A percentile compares a stretch with the other conserved stretches of the same genome.
These are phyloP conservation scores for Nepenthes alata DNA, from an alignment of 179 eudicot genomes.

Conservation along the genomic window DNA sequence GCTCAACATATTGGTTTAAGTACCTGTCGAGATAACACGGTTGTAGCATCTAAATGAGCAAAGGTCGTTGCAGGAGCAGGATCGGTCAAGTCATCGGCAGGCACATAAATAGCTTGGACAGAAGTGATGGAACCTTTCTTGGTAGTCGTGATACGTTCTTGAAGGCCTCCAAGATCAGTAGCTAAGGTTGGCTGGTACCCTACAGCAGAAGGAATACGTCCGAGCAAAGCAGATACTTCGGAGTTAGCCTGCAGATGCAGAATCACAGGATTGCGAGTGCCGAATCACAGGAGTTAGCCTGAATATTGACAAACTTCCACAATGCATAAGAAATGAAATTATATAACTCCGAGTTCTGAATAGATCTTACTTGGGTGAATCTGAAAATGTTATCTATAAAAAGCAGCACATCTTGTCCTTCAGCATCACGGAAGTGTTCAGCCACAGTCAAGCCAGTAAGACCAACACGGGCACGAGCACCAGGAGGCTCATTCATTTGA, in stretches of 20 bases:
- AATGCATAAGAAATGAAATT: neutral
- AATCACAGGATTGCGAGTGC: neutral
- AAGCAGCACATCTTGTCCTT: constrained; percentile 95
- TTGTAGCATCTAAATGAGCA: constrained; percentile 99
- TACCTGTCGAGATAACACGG: constrained; percentile 93
- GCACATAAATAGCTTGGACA: constrained; percentile 97
- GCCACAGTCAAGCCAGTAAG: constrained; percentile 97
- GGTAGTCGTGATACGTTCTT: constrained; percentile 95
- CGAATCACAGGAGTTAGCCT: neutral
- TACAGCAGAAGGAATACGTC: constrained; percentile 98
- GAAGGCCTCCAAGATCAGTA: constrained; percentile 99
- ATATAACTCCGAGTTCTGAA: neutral
- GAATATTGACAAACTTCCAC: neutral
- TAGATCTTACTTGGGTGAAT: constrained; percentile 64
- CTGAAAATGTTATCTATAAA: constrained; percentile 97
- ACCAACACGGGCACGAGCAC: constrained; percentile 99
- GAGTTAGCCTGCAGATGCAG: constrained; percentile 67
- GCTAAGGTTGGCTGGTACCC: constrained; percentile 99
- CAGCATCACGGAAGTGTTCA: constrained; percentile 96
- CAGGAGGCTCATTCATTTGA: constrained; percentile 99
- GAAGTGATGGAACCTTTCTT: constrained; percentile 97
- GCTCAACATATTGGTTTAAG: neutral
- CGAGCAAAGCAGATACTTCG: constrained; percentile 99
- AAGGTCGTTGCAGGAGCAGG: constrained; percentile 99
- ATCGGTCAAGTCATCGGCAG: constrained; percentile 99